Conservation (phyloP, 306 rosid species). For the Glycyrrhiza uralensis region DNA sequence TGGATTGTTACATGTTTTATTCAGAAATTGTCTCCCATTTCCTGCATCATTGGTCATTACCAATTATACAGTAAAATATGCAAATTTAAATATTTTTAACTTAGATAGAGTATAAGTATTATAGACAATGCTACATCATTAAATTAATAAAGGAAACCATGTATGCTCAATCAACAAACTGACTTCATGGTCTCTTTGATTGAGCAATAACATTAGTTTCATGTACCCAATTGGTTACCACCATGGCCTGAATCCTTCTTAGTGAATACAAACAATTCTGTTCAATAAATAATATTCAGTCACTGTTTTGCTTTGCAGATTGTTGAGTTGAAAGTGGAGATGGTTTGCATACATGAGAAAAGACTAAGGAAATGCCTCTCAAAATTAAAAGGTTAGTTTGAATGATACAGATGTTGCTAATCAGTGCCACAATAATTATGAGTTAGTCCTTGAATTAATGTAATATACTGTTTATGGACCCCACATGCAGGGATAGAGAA, state of each 20-base stretch:
- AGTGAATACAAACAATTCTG: background rate
- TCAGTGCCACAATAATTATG: background rate
- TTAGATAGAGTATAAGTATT: background rate
- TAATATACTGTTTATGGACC: background rate
- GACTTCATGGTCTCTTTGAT: background rate
- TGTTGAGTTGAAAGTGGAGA: slow-evolving; percentile 88
- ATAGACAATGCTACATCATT: background rate
- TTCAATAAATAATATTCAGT: background rate
- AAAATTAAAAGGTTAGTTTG: slow-evolving; percentile 59
- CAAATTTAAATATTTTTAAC: background rate
- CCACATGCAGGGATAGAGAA: slow-evolving; percentile 68
- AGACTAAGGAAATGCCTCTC: slow-evolving; percentile 78
- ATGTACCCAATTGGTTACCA: background rate
- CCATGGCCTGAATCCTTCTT: background rate
- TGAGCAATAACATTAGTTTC: background rate
- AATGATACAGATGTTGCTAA: background rate
- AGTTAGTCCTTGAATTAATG: background rate
- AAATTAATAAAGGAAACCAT: background rate
- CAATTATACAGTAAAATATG: background rate
- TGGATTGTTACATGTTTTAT: background rate
- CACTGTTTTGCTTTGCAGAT: slow-evolving; percentile 43
- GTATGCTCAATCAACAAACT: background rate
- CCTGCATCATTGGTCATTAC: background rate
- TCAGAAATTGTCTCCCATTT: slow-evolving; percentile 4
- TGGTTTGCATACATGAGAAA: slow-evolving; percentile 88